Base-by-base conservation (phyloP, 2,329 filamentous ascomycete species). In the Penicillium sp. region DNA sequence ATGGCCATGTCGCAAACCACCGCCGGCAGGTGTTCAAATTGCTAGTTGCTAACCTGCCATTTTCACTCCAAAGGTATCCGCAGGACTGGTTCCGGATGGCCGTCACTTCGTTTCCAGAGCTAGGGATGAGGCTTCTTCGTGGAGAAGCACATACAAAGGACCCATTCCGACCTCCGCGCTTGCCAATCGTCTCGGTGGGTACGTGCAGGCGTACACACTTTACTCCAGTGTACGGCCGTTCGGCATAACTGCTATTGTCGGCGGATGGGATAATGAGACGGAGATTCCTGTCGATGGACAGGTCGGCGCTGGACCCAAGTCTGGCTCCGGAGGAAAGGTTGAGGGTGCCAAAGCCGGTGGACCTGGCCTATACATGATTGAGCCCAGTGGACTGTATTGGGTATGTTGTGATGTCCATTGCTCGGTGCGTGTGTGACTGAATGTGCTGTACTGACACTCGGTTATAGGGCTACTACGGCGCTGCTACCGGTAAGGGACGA, bases 221-320 rank as follows among this genome's bases (percentile, higher is more conserved):
- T 97, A 97, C 79, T 92, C 89, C 52, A 95, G 89, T 55, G 93
- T 99, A 53, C 88, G 93, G 54, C 93, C 93, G 29, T 99, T 99
- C 68, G 93, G 93, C 66, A 89, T 97, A 70, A 95, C 92, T 16
- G 88, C 90, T 54, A 97, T 99, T 68, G 74, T 99, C 54, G 93
- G 84, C 61, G 93, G 93, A 53, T 95, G 90, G 81, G 93, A 99
- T 75, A 88, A 88, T 47, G 90, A 95, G 71, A 81, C 83, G 36
- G 90, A 95, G 69, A 75, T 86, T 37, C 85, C 85, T 41, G 90
- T 97, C 38, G 92, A 96, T 69, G 92, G 89, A 56, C 86, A 95
- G 73, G 92, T 96, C 30, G 92, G 92, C 56, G 79, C 74, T 33
- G 92, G 92, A 18, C 92, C 92, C 41, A 76, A 76, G 36, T 80